Evolutionary conservation across 2,329 filamentous ascomycete species (phyloP).

Genomic region (Claviceps maximensis): DNA sequence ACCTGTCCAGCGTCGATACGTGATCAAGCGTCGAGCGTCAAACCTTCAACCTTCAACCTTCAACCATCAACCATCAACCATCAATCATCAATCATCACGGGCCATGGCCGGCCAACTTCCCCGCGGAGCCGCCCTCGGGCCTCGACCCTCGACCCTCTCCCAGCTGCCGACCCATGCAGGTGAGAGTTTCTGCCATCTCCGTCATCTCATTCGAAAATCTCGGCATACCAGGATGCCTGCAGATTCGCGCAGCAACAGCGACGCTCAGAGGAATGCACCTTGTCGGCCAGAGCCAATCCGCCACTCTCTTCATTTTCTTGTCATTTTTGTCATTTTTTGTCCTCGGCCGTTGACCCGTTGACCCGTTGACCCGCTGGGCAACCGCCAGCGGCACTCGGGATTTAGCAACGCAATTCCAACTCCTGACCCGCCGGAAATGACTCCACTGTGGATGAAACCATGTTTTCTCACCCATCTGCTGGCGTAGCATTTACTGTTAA

Average conservation of each 20-base stretch:
- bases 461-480: neutral
- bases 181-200: neutral
- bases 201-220: neutral
- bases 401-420: neutral
- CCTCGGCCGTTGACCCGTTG: neutral
- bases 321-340: neutral
- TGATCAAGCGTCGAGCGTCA: too few species aligned
- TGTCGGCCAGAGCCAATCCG: neutral
- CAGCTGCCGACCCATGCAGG: slow-evolving; percentile 1
- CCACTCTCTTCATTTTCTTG: neutral
- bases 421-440: neutral
- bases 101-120: neutral
- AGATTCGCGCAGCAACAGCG: neutral
- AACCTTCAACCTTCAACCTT: too few species aligned
- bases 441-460: neutral
- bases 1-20: too few species aligned
- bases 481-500: neutral
- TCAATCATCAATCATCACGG: too few species aligned
- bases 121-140: neutral
- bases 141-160: neutral
- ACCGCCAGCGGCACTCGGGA: neutral
- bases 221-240: neutral
- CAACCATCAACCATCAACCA: too few species aligned
- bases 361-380: neutral
- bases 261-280: neutral